Conservation (phyloP, 495 filamentous ascomycete species). For the Aspergillus saccharolyticus region DNA sequence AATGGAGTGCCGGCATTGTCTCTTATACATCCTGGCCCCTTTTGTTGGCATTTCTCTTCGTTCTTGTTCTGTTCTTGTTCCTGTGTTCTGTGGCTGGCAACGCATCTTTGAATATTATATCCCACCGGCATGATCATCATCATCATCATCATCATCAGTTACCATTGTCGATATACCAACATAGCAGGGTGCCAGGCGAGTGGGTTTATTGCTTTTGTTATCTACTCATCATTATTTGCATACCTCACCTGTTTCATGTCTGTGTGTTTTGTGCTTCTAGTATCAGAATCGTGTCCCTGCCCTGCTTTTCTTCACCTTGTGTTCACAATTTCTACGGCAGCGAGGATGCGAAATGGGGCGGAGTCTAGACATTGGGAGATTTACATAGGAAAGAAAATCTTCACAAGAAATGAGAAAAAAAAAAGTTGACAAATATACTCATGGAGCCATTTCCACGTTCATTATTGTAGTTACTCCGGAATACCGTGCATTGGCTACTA, state of each 20-base stretch:
- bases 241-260: conserved; percentile 16
- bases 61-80: conserved; percentile 5
- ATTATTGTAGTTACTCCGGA: too few species aligned
- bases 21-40: conserved; percentile 9
- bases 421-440: not conserved
- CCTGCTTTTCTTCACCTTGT: conserved; percentile 8
- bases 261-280: conserved; percentile 10
- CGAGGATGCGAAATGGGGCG: not conserved
- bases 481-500: too few species aligned
- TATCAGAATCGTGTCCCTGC: conserved; percentile 8
- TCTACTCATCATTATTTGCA: conserved; percentile 12
- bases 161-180: conserved; percentile 29
- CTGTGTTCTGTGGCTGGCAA: conserved; percentile 12
- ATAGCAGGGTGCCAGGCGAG: conserved; percentile 30
- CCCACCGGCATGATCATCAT: conserved; percentile 21
- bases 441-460: not conserved
- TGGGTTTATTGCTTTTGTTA: conserved; percentile 16
- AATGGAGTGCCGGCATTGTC: conserved; percentile 4
- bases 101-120: conserved; percentile 19
- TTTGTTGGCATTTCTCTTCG: conserved; percentile 6
- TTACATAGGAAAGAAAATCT: not conserved
- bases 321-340: not conserved
- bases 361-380: not conserved
- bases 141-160: conserved; percentile 16
- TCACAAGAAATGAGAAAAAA: not conserved